Conservation (phyloP, 2,329 filamentous ascomycete genomes). For the Aspergillus glaucus region DNA sequence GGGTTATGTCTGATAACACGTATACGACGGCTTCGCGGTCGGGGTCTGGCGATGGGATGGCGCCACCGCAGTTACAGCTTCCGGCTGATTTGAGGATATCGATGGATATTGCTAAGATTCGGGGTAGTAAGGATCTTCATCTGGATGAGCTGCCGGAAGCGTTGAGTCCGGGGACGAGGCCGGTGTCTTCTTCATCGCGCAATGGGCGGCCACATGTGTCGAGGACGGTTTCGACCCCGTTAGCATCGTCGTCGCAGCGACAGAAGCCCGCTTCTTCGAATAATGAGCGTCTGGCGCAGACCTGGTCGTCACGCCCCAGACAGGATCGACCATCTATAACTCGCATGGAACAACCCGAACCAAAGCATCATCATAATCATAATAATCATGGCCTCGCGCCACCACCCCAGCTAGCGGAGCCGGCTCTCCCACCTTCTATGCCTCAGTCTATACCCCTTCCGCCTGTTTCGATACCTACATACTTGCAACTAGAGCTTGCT, state of each 20-base stretch:
- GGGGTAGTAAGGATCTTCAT: slow-evolving; percentile 19
- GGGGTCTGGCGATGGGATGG: slow-evolving; percentile 10
- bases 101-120: slow-evolving; percentile 14
- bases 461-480: slow-evolving; percentile 58
- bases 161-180: slow-evolving; percentile 10
- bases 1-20: slow-evolving; percentile 16
- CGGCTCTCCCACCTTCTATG: slow-evolving; percentile 40
- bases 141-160: slow-evolving; percentile 20
- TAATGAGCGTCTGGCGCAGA: slow-evolving; percentile 27
- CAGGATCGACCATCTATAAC: slow-evolving; percentile 24
- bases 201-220: slow-evolving; percentile 23
- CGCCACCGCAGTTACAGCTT: slow-evolving; percentile 4
- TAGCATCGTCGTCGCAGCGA: slow-evolving; percentile 12
- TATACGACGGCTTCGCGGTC: slow-evolving; percentile 6
- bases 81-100: slow-evolving; percentile 23
- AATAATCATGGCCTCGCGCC: slow-evolving; percentile 1
- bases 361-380: slow-evolving; percentile 20
- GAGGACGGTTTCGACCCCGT: slow-evolving; percentile 34
- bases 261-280: slow-evolving; percentile 24
- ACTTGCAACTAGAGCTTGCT: slow-evolving; percentile 59
- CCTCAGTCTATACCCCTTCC: slow-evolving; percentile 53
- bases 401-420: slow-evolving; percentile 23
- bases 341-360: slow-evolving; percentile 25
- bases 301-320: slow-evolving; percentile 28
- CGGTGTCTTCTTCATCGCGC: slow-evolving; percentile 17